Evolutionary conservation across 73 alveolate species (phyloP), one percentile per base, ranked within the genome.

Genomic region (Uronychia setigera): DNA sequence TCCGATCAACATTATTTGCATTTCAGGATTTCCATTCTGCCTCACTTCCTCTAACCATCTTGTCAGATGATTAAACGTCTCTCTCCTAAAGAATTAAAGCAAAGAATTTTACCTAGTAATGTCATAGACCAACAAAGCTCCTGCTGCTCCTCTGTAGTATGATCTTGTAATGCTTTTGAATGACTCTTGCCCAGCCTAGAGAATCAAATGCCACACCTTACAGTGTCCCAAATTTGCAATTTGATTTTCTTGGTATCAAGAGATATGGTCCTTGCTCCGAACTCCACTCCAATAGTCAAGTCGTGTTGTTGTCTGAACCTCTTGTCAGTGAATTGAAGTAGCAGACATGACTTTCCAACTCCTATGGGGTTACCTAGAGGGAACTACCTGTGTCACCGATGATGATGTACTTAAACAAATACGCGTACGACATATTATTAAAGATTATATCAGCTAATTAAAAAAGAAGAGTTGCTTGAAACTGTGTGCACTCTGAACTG

Each of bases 201-300:
- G n/a, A 57, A 80, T 35, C 28, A 58, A 46, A 28, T 59, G 81
- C 67, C 34, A 28, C 5, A 26, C 19, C 26, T 58, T 80, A 80
- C 91, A n/a, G 99, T 98, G 82, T 98, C 99, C 99, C 99, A 98
- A 75, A 97, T 97, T 80, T 96, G 94, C 32, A 97, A 84, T 93
- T 97, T 97, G 46, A 97, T 91, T 32, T 91, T 83, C 81, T 95
- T 91, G 76, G 89, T 85, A 76, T 96, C 77, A 59, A 96, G 79
- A 59, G 92, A 80, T 26, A 96, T 90, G 29, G 94, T 96, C 87
- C 97, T 93, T 25, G 98, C 98, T 28, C 99, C 99, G 83, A 96
- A 96, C 88, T 96, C 99, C 26, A 96, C 99, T 29, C 99, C 99
- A 32, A 96, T 93, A 14, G 99, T 96, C 19, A 95, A 94, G 84